Base-by-base conservation (phyloP, 306 rosid species). In the Amphicarpaea edgeworthii region DNA sequence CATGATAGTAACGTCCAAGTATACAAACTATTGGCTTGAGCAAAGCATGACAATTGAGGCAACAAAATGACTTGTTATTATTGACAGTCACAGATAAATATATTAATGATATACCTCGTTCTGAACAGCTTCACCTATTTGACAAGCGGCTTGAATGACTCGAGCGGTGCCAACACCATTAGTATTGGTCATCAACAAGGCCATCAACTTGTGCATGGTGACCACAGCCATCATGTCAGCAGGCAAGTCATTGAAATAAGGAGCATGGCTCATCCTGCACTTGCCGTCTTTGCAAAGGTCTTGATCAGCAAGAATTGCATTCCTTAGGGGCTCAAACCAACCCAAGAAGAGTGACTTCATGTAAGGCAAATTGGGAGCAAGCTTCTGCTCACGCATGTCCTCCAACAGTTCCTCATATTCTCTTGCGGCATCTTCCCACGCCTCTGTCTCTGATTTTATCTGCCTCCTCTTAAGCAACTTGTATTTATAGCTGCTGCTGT, bases 131-230 rank as follows among this genome's bases (percentile, higher is more conserved):
- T 95, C 99, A 8, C 99, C 99, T n/a, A 92, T 85, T 40, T 87
- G 91, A 62, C 46, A 24, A 53, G 99, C 97, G n/a, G 93, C 96
- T 63, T 90, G 97, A 42, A 89, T 78, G 6, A 95, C 97, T 70
- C 92, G 68, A 41, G 88, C 83, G 76, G 50, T 54, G n/a, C 97
- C 97, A 4, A 82, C 37, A 2, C 92, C 93, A 64, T 82, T 88
- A 73, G 12, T 55, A 76, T 81, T 86, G 14, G 96, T 84, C 97
- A 95, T 95, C 90, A 95, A 77, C 83, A 92, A 77, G n/a, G 91
- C 97, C 97, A 92, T 89, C 88, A 95, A 76, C 84, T 89, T 89
- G 75, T 95, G 99, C 99, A 95, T 95, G 6, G 97, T 88, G 50
- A 95, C 88, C 19, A 95, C 97, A 1, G 97, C 97, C 97, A 93